Conservation (phyloP, 1,284 basidiomycete species). For the Xerocomus subilludens region DNA sequence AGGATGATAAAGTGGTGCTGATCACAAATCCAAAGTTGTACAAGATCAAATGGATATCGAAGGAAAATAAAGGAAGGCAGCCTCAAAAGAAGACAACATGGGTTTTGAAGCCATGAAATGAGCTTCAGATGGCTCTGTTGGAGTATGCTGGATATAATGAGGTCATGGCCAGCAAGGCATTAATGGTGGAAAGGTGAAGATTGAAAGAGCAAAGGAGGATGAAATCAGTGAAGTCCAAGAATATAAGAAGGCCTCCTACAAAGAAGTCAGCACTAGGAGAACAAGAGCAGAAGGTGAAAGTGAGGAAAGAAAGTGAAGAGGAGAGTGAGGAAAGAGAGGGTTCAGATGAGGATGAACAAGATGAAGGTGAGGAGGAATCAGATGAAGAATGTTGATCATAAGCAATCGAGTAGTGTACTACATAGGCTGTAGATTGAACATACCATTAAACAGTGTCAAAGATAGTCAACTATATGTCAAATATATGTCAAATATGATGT, state of each 20-base stretch:
- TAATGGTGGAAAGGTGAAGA: neutral
- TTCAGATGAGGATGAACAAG: too few relatives aligned
- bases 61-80: neutral
- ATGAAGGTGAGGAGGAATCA: too few relatives aligned
- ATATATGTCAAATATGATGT: too few relatives aligned
- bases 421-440: too few relatives aligned
- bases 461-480: too few relatives aligned
- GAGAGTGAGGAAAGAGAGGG: too few relatives aligned
- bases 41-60: neutral
- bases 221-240: neutral
- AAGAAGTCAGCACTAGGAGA: too few relatives aligned
- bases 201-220: neutral
- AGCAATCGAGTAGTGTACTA: too few relatives aligned
- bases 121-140: neutral
- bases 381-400: too few relatives aligned
- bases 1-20: neutral
- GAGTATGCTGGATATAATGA: neutral
- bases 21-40: conserved; percentile 4
- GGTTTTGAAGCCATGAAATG: neutral
- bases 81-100: neutral
- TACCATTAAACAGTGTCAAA: too few relatives aligned
- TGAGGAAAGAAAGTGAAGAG: too few relatives aligned
- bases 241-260: neutral
- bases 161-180: neutral
- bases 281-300: too few relatives aligned